A percentile compares a stretch with the other conserved stretches of the same genome.
Evolutionary conservation across 495 filamentous ascomycete genomes (phyloP).

Genomic region (Trichodelitschia bisporula): DNA sequence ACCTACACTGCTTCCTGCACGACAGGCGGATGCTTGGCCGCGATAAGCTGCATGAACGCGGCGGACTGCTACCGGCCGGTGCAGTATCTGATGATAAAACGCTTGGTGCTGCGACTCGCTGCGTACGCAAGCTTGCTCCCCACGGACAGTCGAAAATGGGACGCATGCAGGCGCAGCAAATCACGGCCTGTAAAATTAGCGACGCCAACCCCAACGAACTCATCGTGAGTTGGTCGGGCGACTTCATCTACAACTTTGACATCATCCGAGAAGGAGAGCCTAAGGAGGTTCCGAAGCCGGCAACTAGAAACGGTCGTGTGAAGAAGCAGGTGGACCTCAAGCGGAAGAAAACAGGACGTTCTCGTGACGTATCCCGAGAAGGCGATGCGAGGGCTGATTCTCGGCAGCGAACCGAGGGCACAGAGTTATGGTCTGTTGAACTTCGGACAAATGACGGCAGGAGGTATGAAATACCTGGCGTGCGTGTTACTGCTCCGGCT

Average conservation of each 20-base stretch:
- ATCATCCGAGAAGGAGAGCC: conserved; percentile 37
- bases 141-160: conserved; percentile 28
- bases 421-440: conserved; percentile 11
- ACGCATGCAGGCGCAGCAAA: conserved; percentile 33
- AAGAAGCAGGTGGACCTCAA: conserved; percentile 21
- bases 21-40: conserved; percentile 51
- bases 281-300: conserved; percentile 9
- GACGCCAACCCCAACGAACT: conserved; percentile 54
- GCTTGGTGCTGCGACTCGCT: conserved; percentile 37
- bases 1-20: conserved; percentile 52
- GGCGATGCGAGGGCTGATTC: conserved; percentile 18
- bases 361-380: conserved; percentile 21
- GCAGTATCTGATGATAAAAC: conserved; percentile 23
- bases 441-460: conserved; percentile 7
- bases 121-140: conserved; percentile 46
- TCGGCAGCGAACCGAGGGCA: conserved; percentile 18
- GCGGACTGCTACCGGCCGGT: conserved; percentile 14
- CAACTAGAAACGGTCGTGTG: conserved; percentile 5
- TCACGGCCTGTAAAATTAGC: conserved; percentile 59
- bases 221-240: conserved; percentile 52
- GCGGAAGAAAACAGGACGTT: conserved; percentile 27
- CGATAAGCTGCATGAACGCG: conserved; percentile 28
- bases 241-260: conserved; percentile 53
- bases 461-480: too few species aligned
- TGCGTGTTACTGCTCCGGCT: too few species aligned